Conservation (phyloP, 129 eudicot genomes). For the Gnaphalium uliginosum region DNA sequence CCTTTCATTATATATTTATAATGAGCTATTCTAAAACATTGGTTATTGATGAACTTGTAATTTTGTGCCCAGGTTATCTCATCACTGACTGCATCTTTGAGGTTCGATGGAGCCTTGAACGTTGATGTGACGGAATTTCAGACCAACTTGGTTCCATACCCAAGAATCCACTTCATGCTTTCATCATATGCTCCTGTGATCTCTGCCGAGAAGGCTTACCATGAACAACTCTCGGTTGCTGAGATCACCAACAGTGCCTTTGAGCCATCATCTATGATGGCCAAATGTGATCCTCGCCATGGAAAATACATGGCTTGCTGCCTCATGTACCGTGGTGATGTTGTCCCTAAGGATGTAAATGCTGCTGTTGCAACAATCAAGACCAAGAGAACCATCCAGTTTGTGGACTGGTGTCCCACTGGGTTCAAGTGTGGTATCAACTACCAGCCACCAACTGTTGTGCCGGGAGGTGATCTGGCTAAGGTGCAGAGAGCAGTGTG, state of each 20-base stretch:
- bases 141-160: slow-evolving; percentile 73
- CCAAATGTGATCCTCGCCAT: slow-evolving; percentile 72
- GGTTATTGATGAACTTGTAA: background rate
- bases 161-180: slow-evolving; percentile 75
- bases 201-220: slow-evolving; percentile 64
- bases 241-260: slow-evolving; percentile 74
- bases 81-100: slow-evolving; percentile 67
- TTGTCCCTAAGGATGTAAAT: slow-evolving; percentile 63
- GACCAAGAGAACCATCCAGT: slow-evolving; percentile 55
- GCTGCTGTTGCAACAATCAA: slow-evolving; percentile 53
- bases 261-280: slow-evolving; percentile 84
- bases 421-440: slow-evolving; percentile 62
- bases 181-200: slow-evolving; percentile 77
- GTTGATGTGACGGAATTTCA: slow-evolving; percentile 74
- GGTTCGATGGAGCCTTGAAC: slow-evolving; percentile 71
- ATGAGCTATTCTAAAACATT: background rate
- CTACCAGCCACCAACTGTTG: slow-evolving; percentile 60
- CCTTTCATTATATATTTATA: background rate
- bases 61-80: slow-evolving; percentile 48
- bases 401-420: slow-evolving; percentile 61
- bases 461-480: slow-evolving; percentile 72
- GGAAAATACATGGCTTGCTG: slow-evolving; percentile 83
- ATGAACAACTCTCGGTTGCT: slow-evolving; percentile 70
- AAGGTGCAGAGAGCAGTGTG: slow-evolving; percentile 71
- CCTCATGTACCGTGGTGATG: slow-evolving; percentile 75